phyloP scores from a whole-genome alignment of 768 basidiomycete species.

The Collybiopsis luxurians region DNA sequence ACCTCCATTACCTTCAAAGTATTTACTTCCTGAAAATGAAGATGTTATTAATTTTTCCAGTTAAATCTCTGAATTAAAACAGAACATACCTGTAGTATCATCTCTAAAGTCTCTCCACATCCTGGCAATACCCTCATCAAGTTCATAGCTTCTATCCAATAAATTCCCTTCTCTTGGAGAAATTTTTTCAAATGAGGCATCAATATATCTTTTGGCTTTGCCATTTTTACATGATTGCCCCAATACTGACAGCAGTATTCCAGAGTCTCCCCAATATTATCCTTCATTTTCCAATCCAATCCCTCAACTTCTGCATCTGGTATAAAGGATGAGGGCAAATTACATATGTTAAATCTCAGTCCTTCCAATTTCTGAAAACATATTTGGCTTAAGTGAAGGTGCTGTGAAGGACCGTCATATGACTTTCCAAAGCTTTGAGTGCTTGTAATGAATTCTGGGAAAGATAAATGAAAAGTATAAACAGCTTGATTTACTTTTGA shows the following conservation, averaged over 20 bases:
- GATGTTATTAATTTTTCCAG: too few relatives aligned
- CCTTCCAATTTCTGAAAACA: not conserved
- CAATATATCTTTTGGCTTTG: too few relatives aligned
- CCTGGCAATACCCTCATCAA: too few relatives aligned
- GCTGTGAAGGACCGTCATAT: not conserved
- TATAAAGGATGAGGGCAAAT: conserved; percentile 3
- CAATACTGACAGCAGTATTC: conserved; percentile 6
- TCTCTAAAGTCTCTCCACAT: too few relatives aligned
- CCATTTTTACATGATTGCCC: not conserved
- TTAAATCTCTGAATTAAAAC: too few relatives aligned
- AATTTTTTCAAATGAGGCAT: too few relatives aligned
- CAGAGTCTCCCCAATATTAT: not conserved
- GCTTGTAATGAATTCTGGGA: not conserved
- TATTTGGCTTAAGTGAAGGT: not conserved
- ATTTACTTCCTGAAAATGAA: too few relatives aligned
- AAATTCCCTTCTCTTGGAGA: too few relatives aligned
- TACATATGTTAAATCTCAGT: conserved; percentile 10
- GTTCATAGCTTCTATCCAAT: too few relatives aligned
- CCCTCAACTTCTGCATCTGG: not conserved
- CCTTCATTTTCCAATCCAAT: not conserved
- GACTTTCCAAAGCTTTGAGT: not conserved
- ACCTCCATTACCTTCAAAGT: too few relatives aligned
- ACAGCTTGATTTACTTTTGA: not conserved
- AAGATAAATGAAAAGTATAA: conserved; percentile 1
- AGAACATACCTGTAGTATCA: too few relatives aligned